Conservation (phyloP, 1,284 basidiomycete genomes). For the Vanrija pseudolonga region DNA sequence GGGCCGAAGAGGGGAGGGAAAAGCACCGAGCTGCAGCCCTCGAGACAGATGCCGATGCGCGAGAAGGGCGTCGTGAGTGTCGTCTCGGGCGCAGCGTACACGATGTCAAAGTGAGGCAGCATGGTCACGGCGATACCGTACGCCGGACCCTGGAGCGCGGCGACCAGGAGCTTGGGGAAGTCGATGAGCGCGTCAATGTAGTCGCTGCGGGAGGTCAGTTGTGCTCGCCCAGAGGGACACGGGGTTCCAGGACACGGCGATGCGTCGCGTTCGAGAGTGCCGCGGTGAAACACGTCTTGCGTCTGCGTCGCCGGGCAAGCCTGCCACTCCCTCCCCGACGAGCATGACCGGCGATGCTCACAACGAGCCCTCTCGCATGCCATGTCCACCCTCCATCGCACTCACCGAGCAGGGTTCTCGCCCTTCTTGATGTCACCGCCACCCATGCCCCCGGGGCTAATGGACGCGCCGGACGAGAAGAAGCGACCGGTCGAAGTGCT, state of each 20-base stretch:
- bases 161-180: slow-evolving; percentile 1
- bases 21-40: not conserved
- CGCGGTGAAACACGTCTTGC: no score
- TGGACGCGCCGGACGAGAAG: not conserved
- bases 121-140: not conserved
- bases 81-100: not conserved
- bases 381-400: no score
- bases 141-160: not conserved
- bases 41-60: not conserved
- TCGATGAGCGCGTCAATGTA: slow-evolving; percentile 1
- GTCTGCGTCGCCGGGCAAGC: no score
- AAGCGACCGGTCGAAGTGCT: not conserved
- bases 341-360: no score
- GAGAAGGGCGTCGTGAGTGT: not conserved
- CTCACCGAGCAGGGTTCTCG: not conserved
- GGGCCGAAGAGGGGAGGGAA: slow-evolving; percentile 2
- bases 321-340: no score
- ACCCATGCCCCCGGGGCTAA: not conserved
- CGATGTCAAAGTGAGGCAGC: not conserved
- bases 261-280: no score
- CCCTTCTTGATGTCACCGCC: not conserved
- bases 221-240: no score
- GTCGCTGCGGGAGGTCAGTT: not conserved
- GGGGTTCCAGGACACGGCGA: no score
- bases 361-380: no score